These are phyloP conservation scores for Rhizopogon parksii DNA, from an alignment of 1,284 basidiomycete species.

Conservation along the genomic window DNA sequence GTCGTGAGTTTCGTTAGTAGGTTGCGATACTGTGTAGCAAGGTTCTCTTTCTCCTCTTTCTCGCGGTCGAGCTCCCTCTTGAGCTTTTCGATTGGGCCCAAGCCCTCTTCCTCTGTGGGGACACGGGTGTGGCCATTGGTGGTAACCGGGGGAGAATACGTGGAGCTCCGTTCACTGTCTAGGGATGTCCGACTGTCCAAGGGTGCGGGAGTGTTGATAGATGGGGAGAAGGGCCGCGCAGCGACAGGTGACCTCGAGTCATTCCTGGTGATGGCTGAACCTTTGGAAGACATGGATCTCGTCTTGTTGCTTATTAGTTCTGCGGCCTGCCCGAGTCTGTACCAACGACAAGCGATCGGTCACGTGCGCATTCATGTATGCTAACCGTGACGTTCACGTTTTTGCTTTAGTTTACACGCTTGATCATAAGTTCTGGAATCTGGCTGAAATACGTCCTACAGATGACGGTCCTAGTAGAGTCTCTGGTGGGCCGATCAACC, in stretches of 20 bases:
- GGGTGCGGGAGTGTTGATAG: too few species aligned
- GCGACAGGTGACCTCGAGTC: background rate
- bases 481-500: too few species aligned
- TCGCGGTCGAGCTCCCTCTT: constrained; percentile 54
- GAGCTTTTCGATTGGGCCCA: constrained; percentile 46
- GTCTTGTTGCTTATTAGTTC: background rate
- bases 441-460: too few species aligned
- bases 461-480: background rate
- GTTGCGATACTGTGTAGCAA: constrained; percentile 80
- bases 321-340: background rate
- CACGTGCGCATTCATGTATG: background rate
- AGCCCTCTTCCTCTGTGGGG: constrained; percentile 12
- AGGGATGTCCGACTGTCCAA: constrained; percentile 17
- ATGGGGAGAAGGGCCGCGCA: background rate
- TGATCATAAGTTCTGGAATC: too few species aligned
- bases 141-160: constrained; percentile 10
- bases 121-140: constrained; percentile 15
- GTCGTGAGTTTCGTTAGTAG: constrained; percentile 85
- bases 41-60: constrained; percentile 76
- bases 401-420: too few species aligned
- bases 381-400: too few species aligned
- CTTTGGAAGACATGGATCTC: constrained; percentile 1
- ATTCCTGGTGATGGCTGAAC: background rate
- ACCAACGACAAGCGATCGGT: background rate
- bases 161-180: constrained; percentile 20